Conservation (phyloP, 768 basidiomycete genomes). For the Suillus variegatus region DNA sequence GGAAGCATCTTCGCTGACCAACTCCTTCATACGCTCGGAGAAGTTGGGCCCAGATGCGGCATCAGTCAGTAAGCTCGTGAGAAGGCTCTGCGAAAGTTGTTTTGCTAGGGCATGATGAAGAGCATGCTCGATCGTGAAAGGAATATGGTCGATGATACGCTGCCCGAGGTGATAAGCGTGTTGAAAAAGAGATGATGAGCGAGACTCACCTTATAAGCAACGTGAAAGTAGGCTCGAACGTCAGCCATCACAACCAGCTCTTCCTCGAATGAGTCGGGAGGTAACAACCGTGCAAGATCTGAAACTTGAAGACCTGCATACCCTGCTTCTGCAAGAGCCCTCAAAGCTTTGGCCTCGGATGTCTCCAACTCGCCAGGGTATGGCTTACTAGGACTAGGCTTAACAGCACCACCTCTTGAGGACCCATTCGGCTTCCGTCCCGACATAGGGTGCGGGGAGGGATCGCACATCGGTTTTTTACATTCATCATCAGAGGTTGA, state of each 20-base stretch:
- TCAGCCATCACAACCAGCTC: slow-evolving; percentile 50
- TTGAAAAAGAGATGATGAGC: slow-evolving; percentile 4
- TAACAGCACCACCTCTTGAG: too few relatives aligned
- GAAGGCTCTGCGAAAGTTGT: slow-evolving; percentile 37
- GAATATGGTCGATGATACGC: slow-evolving; percentile 59
- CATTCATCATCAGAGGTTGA: too few relatives aligned
- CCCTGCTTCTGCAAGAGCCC: slow-evolving; percentile 31
- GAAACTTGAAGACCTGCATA: slow-evolving; percentile 19
- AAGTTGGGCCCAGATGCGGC: slow-evolving; percentile 12
- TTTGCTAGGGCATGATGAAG: slow-evolving; percentile 43
- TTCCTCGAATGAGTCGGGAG: slow-evolving; percentile 30
- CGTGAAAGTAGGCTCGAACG: slow-evolving; percentile 51
- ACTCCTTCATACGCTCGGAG: slow-evolving; percentile 36
- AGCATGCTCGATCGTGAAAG: slow-evolving; percentile 48
- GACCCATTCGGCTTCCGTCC: too few relatives aligned
- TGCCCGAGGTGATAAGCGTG: slow-evolving; percentile 21
- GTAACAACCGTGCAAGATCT: slow-evolving; percentile 22
- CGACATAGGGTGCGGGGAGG: too few relatives aligned
- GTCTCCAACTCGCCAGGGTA: too few relatives aligned
- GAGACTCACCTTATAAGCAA: slow-evolving; percentile 45
- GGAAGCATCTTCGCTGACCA: slow-evolving; percentile 48
- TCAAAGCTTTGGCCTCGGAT: slow-evolving; percentile 20
- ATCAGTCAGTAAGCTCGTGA: slow-evolving; percentile 32
- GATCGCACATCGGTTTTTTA: too few relatives aligned
- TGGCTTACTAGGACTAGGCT: too few relatives aligned